Conservation (phyloP, 306 rosid species). For the Cucurbita argyrosperma region DNA sequence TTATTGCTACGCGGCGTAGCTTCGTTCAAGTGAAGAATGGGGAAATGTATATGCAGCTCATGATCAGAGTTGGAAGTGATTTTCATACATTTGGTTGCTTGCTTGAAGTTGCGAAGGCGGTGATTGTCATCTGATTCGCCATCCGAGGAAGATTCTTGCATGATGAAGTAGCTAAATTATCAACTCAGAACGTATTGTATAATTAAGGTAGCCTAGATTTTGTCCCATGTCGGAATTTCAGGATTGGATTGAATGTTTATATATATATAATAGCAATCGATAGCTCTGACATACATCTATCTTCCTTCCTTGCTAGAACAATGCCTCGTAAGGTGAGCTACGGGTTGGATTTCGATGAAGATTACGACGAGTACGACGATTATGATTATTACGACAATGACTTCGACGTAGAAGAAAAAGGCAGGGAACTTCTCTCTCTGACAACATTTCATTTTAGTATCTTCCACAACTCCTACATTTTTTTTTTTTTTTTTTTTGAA, state of each 20-base stretch:
- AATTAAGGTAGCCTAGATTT: conserved; percentile 5
- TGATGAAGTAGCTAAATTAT: neutral
- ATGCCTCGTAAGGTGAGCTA: conserved; percentile 79
- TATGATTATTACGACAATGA: conserved; percentile 19
- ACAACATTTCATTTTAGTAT: neutral
- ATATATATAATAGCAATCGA: no score
- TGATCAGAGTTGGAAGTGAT: neutral
- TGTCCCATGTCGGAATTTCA: neutral
- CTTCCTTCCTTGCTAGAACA: conserved; percentile 13
- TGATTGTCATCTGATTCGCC: neutral
- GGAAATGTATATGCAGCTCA: neutral
- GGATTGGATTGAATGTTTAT: neutral
- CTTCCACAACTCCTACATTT: neutral
- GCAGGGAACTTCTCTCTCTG: neutral
- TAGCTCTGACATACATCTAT: neutral
- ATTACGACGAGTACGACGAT: conserved; percentile 35
- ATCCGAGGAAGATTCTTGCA: neutral
- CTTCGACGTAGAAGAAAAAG: conserved; percentile 26
- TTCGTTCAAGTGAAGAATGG: conserved; percentile 12
- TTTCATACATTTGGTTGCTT: neutral
- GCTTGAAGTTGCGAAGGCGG: conserved; percentile 1
- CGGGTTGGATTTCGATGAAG: conserved; percentile 51
- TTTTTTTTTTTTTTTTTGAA: no score
- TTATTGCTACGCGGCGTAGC: conserved; percentile 4
- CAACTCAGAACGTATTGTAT: neutral